Conservation (phyloP, 495 filamentous ascomycete species). For the Aspergillus nidulans region DNA sequence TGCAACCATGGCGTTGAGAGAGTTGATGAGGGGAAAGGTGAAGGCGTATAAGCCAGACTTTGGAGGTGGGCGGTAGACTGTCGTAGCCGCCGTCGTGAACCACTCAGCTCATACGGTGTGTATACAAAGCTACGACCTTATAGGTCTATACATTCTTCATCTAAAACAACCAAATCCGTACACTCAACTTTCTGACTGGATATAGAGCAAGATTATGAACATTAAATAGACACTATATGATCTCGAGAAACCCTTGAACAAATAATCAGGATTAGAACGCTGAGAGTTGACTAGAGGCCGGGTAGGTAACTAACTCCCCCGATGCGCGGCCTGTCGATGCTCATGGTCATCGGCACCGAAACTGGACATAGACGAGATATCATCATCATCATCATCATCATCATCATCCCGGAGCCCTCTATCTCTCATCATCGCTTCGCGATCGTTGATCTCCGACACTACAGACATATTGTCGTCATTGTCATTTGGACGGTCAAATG, state of each 20-base stretch:
- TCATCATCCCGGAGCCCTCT: constrained; percentile 25
- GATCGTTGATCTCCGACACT: constrained; percentile 25
- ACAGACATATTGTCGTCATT: constrained; percentile 25
- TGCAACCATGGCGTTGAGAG: constrained; percentile 88
- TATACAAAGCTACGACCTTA: neutral
- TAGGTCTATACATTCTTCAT: neutral
- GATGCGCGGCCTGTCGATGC: neutral
- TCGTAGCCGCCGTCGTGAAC: neutral
- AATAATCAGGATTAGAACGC: neutral
- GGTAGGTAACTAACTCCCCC: neutral
- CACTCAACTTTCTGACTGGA: neutral
- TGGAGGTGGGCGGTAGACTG: constrained; percentile 37
- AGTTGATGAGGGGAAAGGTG: constrained; percentile 71
- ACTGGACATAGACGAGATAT: constrained; percentile 36
- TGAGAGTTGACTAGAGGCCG: neutral
- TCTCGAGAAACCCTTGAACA: neutral
- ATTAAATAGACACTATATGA: neutral
- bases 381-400: constrained; percentile 33
- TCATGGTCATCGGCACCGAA: constrained; percentile 20
- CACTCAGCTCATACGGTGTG: neutral
- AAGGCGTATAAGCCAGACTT: constrained; percentile 63
- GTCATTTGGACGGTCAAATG: constrained; percentile 26
- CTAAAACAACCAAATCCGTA: neutral
- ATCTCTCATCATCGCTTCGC: neutral
- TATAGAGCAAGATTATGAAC: neutral